Percentiles rank a stretch among this genome's conserved stretches.
These are phyloP conservation scores for Myxozyma neglecta DNA, from an alignment of 805 yeast species.

Conservation along the genomic window DNA sequence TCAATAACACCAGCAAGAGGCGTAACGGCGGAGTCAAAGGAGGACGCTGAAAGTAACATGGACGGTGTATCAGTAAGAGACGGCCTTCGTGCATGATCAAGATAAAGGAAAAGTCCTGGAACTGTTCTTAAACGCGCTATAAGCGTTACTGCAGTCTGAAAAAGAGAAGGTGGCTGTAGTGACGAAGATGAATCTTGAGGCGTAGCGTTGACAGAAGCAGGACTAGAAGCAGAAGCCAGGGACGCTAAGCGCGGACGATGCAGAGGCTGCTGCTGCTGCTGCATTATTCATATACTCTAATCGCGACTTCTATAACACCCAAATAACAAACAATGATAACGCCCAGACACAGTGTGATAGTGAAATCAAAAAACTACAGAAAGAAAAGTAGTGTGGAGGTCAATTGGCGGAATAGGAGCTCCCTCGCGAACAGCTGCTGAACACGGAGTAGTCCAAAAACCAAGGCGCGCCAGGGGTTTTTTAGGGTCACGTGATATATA, in stretches of 20 bases:
- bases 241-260: not conserved
- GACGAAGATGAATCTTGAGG: too few species aligned
- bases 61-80: constrained; percentile 28
- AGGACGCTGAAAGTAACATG: constrained; percentile 35
- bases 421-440: too few species aligned
- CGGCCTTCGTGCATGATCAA: constrained; percentile 22
- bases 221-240: not conserved
- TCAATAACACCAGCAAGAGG: constrained; percentile 49
- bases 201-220: not conserved
- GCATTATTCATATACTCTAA: not conserved
- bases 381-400: too few species aligned
- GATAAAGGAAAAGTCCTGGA: constrained; percentile 31
- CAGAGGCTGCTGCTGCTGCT: constrained; percentile 6
- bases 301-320: too few species aligned
- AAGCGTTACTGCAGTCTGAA: constrained; percentile 35
- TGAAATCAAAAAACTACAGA: too few species aligned
- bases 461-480: not conserved
- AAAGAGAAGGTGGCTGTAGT: constrained; percentile 30
- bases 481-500: not conserved
- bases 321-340: too few species aligned
- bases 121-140: constrained; percentile 31
- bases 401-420: too few species aligned
- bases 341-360: too few species aligned
- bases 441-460: not conserved
- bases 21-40: constrained; percentile 63